phyloP scores from a whole-genome alignment of 2,329 filamentous ascomycete species.

The Colletotrichum chlorophyti region DNA sequence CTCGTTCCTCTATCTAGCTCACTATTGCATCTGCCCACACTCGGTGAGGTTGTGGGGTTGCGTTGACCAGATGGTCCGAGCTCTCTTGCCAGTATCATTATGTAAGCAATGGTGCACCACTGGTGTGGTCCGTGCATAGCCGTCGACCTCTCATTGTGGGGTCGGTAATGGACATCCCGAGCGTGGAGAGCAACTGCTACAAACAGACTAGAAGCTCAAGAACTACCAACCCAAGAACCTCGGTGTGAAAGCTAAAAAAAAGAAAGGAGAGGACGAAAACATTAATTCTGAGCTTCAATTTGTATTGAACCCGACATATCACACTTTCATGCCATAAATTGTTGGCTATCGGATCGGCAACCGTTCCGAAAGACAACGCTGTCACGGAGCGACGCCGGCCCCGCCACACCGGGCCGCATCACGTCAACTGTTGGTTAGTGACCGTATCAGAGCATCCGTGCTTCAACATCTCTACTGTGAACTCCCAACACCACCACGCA shows the following conservation, averaged over 20 bases:
- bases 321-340: too few relatives aligned
- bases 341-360: not conserved
- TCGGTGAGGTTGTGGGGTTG: not conserved
- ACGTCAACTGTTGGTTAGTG: slow-evolving; percentile 13
- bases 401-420: slow-evolving; percentile 20
- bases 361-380: not conserved
- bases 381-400: slow-evolving; percentile 5
- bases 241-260: too few relatives aligned
- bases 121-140: not conserved
- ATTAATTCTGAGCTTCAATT: too few relatives aligned
- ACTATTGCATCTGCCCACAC: not conserved
- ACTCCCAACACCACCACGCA: not conserved
- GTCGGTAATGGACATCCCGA: slow-evolving; percentile 6
- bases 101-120: slow-evolving; percentile 7
- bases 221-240: too few relatives aligned
- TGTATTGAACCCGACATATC: too few relatives aligned
- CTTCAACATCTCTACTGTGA: slow-evolving; percentile 9
- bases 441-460: slow-evolving; percentile 19
- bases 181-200: too few relatives aligned
- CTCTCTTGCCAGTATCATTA: not conserved
- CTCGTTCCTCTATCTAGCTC: too few relatives aligned
- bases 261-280: too few relatives aligned
- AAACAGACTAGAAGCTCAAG: too few relatives aligned
- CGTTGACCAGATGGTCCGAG: not conserved
- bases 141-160: not conserved